These are phyloP conservation scores for Daldinia childiae DNA, from an alignment of 495 filamentous ascomycete species.

Conservation along the genomic window DNA sequence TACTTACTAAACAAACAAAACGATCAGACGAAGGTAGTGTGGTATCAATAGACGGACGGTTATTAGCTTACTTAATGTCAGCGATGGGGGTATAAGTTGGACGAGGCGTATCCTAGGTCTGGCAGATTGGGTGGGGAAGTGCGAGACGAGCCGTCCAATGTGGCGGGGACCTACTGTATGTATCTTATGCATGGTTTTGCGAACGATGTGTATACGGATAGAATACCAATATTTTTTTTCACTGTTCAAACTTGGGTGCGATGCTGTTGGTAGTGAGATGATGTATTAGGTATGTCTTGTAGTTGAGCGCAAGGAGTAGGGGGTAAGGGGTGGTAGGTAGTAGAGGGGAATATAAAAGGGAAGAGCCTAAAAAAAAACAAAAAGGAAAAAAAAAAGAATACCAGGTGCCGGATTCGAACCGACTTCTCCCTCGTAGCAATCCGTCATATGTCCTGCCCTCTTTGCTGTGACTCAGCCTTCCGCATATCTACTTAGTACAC, in stretches of 20 bases:
- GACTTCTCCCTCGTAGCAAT: neutral
- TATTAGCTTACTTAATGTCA: conserved; percentile 7
- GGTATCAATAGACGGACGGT: neutral
- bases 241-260: conserved; percentile 13
- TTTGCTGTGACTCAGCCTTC: no score
- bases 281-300: no score
- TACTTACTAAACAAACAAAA: conserved; percentile 67
- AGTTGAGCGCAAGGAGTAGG: neutral
- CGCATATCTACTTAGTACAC: no score
- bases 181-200: conserved; percentile 40
- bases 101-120: conserved; percentile 5
- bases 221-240: conserved; percentile 29
- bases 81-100: conserved; percentile 7
- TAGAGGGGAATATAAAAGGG: neutral
- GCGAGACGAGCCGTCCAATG: conserved; percentile 20
- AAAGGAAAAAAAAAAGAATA: neutral
- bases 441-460: neutral
- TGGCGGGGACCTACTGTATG: conserved; percentile 26
- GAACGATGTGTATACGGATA: conserved; percentile 47
- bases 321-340: neutral
- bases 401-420: neutral
- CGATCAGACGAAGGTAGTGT: neutral
- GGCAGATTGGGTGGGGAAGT: conserved; percentile 9
- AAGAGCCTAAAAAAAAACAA: neutral
- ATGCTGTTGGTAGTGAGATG: neutral